Evolutionary conservation across 805 yeast genomes (phyloP), one percentile per base, ranked within the genome.

Genomic region (Yamadazyma phyllophila): DNA sequence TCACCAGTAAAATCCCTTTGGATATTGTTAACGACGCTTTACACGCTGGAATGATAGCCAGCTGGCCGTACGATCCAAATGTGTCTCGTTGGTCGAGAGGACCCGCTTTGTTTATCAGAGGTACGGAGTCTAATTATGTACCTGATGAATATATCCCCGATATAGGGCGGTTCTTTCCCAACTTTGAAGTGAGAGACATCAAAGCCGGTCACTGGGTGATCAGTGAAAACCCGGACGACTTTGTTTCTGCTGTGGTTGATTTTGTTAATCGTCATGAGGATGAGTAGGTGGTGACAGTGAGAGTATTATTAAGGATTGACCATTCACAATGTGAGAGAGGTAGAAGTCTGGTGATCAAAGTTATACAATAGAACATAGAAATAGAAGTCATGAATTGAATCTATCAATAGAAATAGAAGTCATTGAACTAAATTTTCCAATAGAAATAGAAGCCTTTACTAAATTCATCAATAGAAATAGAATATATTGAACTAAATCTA

Each of bases 161-260:
- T 14, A 84, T 89, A 41, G 95, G 91, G 1, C 66, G 69, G 45
- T 87, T 78, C 58, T 92, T 89, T 66, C 97, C 97, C 0, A 69
- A 73, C 20, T 89, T 89, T 58, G 86, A 81, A 49, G 66, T 87
- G 11, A 71, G 78, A 37, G 96, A 86, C 57, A 69, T 94, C 17
- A 83, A 88, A 14, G 80, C 91, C 0, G 97, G 97, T 1, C 99
- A 92, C 63, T 92, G 97, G 96, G 78, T 91, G 12, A 88, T 88
- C 52, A 80, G 88, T 34, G 97, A 92, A 59, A 84, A 85, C 53
- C 96, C 98, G 0, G 55, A 69, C 7, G 95, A 84, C 58, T 89
- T 92, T 51, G 69, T 88, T 17, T 78, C 73, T 2, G 65, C 68
- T 6, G 80, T 87, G 12, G 73, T 71, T 26, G 85, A 83, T 26